Evolutionary conservation across 73 alveolate genomes (phyloP), one percentile per base, ranked within the genome.

Genomic region (Paramecium sexaurelia): DNA sequence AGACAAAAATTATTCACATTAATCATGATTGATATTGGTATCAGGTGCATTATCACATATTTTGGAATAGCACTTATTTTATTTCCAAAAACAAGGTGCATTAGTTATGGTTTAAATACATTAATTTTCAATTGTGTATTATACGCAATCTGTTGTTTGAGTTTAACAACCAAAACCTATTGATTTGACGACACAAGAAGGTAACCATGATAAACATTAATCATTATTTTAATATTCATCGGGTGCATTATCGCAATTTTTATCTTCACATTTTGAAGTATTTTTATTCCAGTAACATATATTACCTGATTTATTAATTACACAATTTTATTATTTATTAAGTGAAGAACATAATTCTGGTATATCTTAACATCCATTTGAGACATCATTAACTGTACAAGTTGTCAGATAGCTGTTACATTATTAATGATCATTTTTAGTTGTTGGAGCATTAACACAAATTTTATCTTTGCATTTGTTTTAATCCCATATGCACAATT

Each of bases 381-480:
- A 11, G 1, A 2, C 11, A 29, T 61, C 43, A 61, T 61, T 61
- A 2, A 61, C 83, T 22, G 83, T 61, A 61, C 83, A 61, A 13
- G 43, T 61, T 3, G 47, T 5, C 9, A 61, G 43, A 24, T 61
- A 61, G 2, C 11, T 4, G 26, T 33, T 27, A 11, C 87, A 73
- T 36, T 4, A n/a, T 6, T 8, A 27, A 33, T 73, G 55, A 36
- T 17, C 35, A 73, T 36, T 73, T 17, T 73, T 9, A 1, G 87
- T 35, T 3, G 26, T 39, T 6, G 87, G 87, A 33, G 87, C 75
- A 45, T 78, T 45, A 13, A 35, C 26, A 40, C 90, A 78, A 3
- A 27, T 45, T 78, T 33, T 78, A n/a, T 78, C 90, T 22, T 36
- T 61, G n/a, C 87, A 73, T 27, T 22, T 73, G 11, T 15, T 61